Base-by-base conservation (phyloP, 768 basidiomycete species). In the Hemileccinum impolitum region DNA sequence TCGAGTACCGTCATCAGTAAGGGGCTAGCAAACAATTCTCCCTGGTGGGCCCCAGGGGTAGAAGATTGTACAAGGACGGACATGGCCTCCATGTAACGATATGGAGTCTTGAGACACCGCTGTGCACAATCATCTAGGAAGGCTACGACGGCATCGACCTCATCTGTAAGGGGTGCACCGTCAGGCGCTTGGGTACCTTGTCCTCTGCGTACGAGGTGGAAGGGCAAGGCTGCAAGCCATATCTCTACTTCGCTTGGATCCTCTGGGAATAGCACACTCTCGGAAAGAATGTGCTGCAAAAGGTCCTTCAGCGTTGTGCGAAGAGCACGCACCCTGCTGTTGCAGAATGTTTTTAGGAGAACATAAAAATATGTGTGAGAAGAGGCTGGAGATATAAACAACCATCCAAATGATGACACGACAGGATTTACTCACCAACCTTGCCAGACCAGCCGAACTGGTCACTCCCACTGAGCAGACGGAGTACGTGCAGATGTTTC, bases 71-170 rank as follows among this genome's bases (percentile, higher is more conserved):
- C 47, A 18, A 81, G 61, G 0, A 66, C 59, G 6, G 75, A 64
- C 53, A 84, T 67, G 19, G 84, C 84, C 58, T 96, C 94, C 45
- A 95, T 75, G 61, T 95, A 97, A 25, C 81, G 78, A 63, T 93
- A 89, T 0, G 92, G 90, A 2, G 85, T 87, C 66, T 87, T 91
- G 54, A 85, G 62, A 56, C 86, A 93, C 15, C 90, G 76, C 49
- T 87, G 84, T 3, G 88, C 75, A 60, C 92, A 95, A 43, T 94
- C 91, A 54, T 97, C 94, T 11, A 96, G 58, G 69, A 96, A 93
- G 0, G 67, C 50, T 15, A 87, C 69, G 23, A 85, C 78, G 37
- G 74, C 72, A 6, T 76, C 74, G 11, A 72, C 70, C 67, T 87
- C 87, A 39, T 79, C 80, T 2, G 70, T 72, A 18, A 86, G 69